Base-by-base conservation (phyloP, 2,329 filamentous ascomycete species). In the Bipolaris sorokiniana region DNA sequence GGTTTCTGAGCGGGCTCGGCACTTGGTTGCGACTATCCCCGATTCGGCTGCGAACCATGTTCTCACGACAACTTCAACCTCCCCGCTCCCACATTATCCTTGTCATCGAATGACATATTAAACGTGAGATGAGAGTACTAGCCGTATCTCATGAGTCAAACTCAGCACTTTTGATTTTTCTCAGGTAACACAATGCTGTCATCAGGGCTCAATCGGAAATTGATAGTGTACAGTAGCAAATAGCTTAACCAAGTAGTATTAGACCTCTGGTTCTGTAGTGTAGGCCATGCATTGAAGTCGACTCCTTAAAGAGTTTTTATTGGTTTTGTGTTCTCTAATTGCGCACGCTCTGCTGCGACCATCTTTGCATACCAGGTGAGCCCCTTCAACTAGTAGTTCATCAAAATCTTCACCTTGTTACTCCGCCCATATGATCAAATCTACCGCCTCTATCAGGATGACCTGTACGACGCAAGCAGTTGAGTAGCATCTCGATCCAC, bases 1-100 rank as follows among this genome's bases (percentile, higher is more conserved):
- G 64, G 62, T 63, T 66, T 67, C 63, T 64, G 55, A 58, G 59
- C 54, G 61, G 63, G 59, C 66, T 66, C 61, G 64, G 66, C 64
- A 56, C 44, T 49, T 11, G 28, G 23, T 13, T 16, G 10, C 31
- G 40, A 47, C 66, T 69, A 70, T 60, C 31, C 46, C 54, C 44
- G 22, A 54, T 63, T 53, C 38, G 54, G 64, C 18, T 18, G 44
- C 16, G 40, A 47, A 26, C 16, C 31, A 11, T 48, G 18, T 22
- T 28, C 10, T 16, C n/a, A 31, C 42, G 0, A 15, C 48, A 11
- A 42, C 38, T 16, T 28, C 26, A 45, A 31, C 10, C 28, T 31
- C n/a, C 46, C 46, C 46, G 18, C 34, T 4, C 38, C 33, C 1
- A 13, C 3, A 36, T 28, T 18, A 10, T 13, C 7, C 0, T 28